Conservation (phyloP, 257 asterid species). For the Plectranthus barbatus region DNA sequence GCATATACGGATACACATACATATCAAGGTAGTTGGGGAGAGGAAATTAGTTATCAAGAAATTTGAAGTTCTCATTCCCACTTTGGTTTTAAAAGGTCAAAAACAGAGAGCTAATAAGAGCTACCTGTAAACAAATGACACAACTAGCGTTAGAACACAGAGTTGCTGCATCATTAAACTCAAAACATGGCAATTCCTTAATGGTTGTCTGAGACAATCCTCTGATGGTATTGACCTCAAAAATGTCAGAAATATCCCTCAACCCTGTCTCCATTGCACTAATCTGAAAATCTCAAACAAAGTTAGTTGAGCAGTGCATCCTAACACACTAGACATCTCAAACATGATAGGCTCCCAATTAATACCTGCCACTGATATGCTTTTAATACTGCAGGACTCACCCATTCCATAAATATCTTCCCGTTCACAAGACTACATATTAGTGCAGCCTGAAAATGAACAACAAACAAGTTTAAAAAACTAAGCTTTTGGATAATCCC, state of each 20-base stretch:
- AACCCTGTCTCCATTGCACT: conserved; percentile 59
- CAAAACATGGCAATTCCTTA: conserved; percentile 40
- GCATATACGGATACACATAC: too few species aligned
- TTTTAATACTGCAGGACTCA: conserved; percentile 85
- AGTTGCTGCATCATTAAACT: conserved; percentile 18
- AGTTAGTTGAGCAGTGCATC: conserved; percentile 12
- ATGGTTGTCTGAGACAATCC: conserved; percentile 53
- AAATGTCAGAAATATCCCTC: conserved; percentile 75
- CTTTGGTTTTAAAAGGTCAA: too few species aligned
- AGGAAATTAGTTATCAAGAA: not conserved
- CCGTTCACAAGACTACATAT: conserved; percentile 77
- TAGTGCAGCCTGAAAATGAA: conserved; percentile 69
- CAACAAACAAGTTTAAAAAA: not conserved
- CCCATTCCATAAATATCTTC: conserved; percentile 97
- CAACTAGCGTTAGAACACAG: conserved; percentile 35
- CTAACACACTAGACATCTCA: not conserved
- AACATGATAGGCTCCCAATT: not conserved
- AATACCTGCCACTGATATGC: conserved; percentile 93
- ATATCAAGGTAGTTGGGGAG: not conserved
- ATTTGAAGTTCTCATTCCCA: not conserved
- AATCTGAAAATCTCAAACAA: conserved; percentile 34
- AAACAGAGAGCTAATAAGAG: too few species aligned
- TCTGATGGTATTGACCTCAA: conserved; percentile 43
- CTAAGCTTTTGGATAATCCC: too few species aligned
- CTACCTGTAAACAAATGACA: conserved; percentile 79